Base-by-base conservation (phyloP, 805 yeast genomes). In the Zygotorulaspora chibaensis region DNA sequence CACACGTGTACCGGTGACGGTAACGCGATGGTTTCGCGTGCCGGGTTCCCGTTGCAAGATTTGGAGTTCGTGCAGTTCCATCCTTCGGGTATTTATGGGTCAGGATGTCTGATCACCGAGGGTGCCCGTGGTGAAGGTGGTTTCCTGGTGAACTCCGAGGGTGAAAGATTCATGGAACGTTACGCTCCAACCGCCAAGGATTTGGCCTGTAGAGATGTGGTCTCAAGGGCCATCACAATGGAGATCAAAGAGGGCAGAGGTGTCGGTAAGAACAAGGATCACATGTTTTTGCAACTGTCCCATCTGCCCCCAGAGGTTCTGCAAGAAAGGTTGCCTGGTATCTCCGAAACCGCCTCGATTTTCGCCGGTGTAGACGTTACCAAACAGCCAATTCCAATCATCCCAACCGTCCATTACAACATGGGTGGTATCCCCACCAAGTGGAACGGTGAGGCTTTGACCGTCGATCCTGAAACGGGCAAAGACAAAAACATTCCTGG, bases 91-190 rank as follows among this genome's bases (percentile, higher is more conserved):
- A 93, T 91, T 71, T 91, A 91, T 71, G 99, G 99, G 50, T 88
- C 98, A 34, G 99, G 99, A 55, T 93, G 98, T 77, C 76, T 91
- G 75, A 93, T 93, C 69, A 93, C 99, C 46, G 99, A 93, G 74
- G 99, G 99, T 75, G 96, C 97, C 57, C 86, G 99, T 78, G 99
- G 99, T 80, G 99, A 93, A 77, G 99, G 99, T 81, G 99, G 99
- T 55, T 93, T 80, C 80, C 77, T 91, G 69, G 78, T 91, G 54
- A 91, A 91, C 80, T 80, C 89, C 57, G 96, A 93, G 74, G 99
- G 99, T 79, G 99, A 91, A 76, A 84, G 99, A 72, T 91, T 91
- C 72, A 91, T 91, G 99, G 99, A 91, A 77, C 84, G 99, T 72
- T 91, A 91, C 67, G 99, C 99, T 47, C 99, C 99, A 56, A 85